These are phyloP conservation scores for Hydnomerulius pinastri DNA, from an alignment of 768 basidiomycete species.

Conservation along the genomic window DNA sequence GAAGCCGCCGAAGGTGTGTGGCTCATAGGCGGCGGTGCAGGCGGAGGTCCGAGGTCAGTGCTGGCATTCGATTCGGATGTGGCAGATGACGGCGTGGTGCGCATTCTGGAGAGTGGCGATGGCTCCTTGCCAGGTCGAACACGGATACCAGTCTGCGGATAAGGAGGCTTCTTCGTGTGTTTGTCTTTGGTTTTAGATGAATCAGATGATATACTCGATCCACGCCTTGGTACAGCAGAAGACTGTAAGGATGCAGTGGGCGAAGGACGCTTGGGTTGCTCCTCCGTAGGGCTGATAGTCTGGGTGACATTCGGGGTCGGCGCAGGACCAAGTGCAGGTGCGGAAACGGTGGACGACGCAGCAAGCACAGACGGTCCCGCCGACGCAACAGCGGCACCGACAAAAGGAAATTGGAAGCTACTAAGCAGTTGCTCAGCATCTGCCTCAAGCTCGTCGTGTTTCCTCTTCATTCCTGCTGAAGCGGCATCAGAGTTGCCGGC, in stretches of 20 bases:
- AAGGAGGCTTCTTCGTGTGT: constrained; percentile 41
- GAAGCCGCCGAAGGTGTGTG: constrained; percentile 13
- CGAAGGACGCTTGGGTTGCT: constrained; percentile 14
- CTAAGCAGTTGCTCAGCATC: constrained; percentile 31
- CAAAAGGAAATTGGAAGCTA: constrained; percentile 47
- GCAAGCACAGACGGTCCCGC: constrained; percentile 1
- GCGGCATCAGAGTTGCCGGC: constrained; percentile 12
- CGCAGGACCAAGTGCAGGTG: background rate
- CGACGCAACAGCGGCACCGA: constrained; percentile 35
- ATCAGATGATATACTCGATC: constrained; percentile 9
- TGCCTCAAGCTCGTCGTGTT: constrained; percentile 41
- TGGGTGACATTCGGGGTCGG: background rate
- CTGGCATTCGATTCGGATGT: constrained; percentile 14
- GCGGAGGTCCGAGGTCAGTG: constrained; percentile 4
- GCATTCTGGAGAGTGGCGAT: constrained; percentile 20
- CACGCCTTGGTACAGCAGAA: constrained; percentile 9
- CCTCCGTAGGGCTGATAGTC: constrained; percentile 12
- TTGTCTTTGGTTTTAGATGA: constrained; percentile 39
- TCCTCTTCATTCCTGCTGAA: constrained; percentile 43
- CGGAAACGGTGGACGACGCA: background rate
- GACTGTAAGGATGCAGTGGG: background rate
- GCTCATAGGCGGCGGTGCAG: constrained; percentile 1
- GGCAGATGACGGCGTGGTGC: constrained; percentile 1
- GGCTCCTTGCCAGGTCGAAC: constrained; percentile 41
- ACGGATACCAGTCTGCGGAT: constrained; percentile 50